These are phyloP conservation scores for Pascua guehoae DNA, from an alignment of 1,284 basidiomycete genomes.

Conservation along the genomic window DNA sequence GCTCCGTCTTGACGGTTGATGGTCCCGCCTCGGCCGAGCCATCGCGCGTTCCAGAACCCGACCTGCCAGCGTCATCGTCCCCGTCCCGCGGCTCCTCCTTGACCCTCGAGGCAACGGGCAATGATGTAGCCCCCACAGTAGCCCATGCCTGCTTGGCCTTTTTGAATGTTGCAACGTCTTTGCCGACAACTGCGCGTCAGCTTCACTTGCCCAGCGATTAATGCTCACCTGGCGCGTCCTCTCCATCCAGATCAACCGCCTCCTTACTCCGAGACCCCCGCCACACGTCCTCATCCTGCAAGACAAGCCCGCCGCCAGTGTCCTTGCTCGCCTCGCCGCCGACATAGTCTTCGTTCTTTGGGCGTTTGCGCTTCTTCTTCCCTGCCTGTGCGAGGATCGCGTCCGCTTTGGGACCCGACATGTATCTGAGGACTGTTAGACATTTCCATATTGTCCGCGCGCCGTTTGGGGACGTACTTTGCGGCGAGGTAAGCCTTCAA, in stretches of 20 bases:
- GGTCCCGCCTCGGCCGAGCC: conserved; percentile 6
- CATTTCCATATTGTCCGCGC: neutral
- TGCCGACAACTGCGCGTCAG: conserved; percentile 33
- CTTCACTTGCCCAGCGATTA: neutral
- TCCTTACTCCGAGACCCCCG: conserved; percentile 50
- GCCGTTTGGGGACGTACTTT: conserved; percentile 34
- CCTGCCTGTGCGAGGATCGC: conserved; percentile 74
- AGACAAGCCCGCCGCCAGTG: conserved; percentile 28
- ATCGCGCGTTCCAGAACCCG: no score
- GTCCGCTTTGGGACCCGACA: conserved; percentile 95
- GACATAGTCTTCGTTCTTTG: conserved; percentile 57
- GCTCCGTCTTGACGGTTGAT: neutral
- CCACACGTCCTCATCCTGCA: conserved; percentile 52
- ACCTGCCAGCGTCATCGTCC: neutral
- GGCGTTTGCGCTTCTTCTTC: conserved; percentile 61
- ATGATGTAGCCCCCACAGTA: conserved; percentile 32
- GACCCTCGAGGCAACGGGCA: conserved; percentile 24
- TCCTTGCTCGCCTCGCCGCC: conserved; percentile 29
- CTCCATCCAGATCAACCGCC: conserved; percentile 41
- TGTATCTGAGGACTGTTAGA: conserved; percentile 58
- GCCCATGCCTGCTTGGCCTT: conserved; percentile 41
- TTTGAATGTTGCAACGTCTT: conserved; percentile 39
- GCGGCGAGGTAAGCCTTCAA: conserved; percentile 55
- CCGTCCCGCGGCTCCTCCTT: conserved; percentile 28
- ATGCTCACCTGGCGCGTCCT: conserved; percentile 49